Evolutionary conservation across 129 eudicot species (phyloP), one percentile per base, ranked within the genome.

Genomic region (Logfia minima): DNA sequence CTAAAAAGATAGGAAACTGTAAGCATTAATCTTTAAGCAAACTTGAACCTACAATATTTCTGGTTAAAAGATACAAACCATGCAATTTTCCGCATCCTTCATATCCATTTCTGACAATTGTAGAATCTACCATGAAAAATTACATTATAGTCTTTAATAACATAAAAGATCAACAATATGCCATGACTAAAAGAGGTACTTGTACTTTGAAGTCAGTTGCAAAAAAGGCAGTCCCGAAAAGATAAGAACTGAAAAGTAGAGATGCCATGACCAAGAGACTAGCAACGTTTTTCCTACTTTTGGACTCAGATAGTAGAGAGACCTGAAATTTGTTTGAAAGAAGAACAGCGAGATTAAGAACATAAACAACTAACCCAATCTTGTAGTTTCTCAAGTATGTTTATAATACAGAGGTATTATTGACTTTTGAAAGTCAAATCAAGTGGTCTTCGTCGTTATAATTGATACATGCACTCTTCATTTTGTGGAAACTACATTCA

Each of bases 221-320:
- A 41, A 82, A 71, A 62, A 84, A 78, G 66, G 86, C 85, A 67
- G 79, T 84, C 56, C 95, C 83, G 37, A 83, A 56, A 67, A 87
- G 77, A 85, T 89, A 91, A 70, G 80, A 66, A 55, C 89, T 86
- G 24, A 85, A 85, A 66, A 87, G 26, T 67, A 91, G 77, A 65
- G 90, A 66, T 24, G 84, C 77, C 4, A 72, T 68, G 65, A 85
- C 10, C 14, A 87, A 29, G 71, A 87, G 52, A 81, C 86, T 85
- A 71, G 76, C 71, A 48, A 82, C 56, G 69, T 75, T 74, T 76
- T 79, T 87, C 80, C 77, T 85, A 76, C 73, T 67, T 72, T 85
- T 87, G 21, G 89, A 64, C 63, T 89, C 97, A 32, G 90, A 71
- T 16, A 74, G 64, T 26, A 70, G 62, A 59, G 74, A 70, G 29